phyloP scores from a whole-genome alignment of 257 asterid species.

The Solanum clarkiae region DNA sequence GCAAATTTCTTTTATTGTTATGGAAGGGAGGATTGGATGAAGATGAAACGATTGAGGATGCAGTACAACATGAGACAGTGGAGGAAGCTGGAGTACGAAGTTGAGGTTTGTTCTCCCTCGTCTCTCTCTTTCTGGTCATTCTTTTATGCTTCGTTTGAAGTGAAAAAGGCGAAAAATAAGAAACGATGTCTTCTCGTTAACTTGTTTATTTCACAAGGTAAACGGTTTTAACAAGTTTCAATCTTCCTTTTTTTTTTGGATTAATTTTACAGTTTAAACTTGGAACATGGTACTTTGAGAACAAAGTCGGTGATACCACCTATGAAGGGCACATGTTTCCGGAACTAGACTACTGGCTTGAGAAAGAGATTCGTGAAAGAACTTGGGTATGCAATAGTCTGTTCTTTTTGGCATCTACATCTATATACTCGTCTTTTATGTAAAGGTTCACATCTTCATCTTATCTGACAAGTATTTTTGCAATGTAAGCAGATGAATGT shows the following conservation, averaged over 20 bases:
- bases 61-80: no score
- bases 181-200: not conserved
- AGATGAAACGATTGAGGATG: no score
- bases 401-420: no score
- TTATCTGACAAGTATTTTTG: not conserved
- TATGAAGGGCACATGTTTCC: no score
- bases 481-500: slow-evolving; percentile 18
- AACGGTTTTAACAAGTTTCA: not conserved
- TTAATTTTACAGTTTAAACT: slow-evolving; percentile 29
- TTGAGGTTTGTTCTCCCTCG: slow-evolving; percentile 40
- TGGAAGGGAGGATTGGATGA: no score
- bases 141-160: not conserved
- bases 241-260: not conserved
- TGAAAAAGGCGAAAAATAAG: not conserved
- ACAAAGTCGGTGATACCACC: no score
- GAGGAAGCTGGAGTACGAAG: no score
- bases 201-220: not conserved
- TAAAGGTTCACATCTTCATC: not conserved
- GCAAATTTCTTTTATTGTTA: no score
- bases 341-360: no score
- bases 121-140: not conserved
- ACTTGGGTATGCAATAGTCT: slow-evolving; percentile 35
- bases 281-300: slow-evolving; percentile 59
- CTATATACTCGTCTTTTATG: no score
- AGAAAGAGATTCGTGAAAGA: slow-evolving; percentile 73